Evolutionary conservation across 257 asterid species (phyloP), one percentile per base, ranked within the genome.

Genomic region (Pogostemon cablin): DNA sequence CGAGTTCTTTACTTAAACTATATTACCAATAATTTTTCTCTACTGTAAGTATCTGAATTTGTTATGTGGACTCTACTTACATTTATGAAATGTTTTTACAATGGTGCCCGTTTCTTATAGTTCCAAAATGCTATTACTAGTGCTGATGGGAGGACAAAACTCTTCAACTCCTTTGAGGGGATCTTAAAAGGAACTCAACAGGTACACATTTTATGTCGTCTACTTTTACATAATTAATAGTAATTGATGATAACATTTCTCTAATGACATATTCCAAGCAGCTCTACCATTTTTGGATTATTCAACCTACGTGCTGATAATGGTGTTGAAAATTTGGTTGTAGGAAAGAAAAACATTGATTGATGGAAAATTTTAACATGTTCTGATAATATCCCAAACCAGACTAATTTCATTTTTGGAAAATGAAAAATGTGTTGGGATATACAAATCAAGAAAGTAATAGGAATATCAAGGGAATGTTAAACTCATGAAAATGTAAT

Each of bases 71-170:
- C 12, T 4, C 42, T 72, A 61, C 63, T 65, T 37, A 52, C 61
- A 58, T 54, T 60, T 52, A 59, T 32, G 2, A 37, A 39, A 54
- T 38, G 7, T 37, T 73, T 66, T 42, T 73, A 41, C 4, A 10
- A 39, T 43, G 56, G 2, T 69, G 42, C 56, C 67, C 53, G 43
- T 73, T 66, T 37, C 78, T 69, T 77, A 44, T 58, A 92, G 96
- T 89, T 92, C 82, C 95, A 89, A 77, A 81, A 82, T 77, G 98
- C 96, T 50, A 86, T 89, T 68, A 60, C 84, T 44, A 87, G 90
- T 52, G 82, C 87, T 64, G 87, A 79, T 75, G 88, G 96, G 71
- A 87, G 89, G 65, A 71, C 43, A 60, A 88, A 89, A 77, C 87
- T 92, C 77, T 74, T 88, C 43, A 80, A 83, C 74, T 90, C 93